Evolutionary conservation across 1,284 basidiomycete genomes (phyloP), one percentile per base, ranked within the genome.

Genomic region (Melanopsichium pennsylvanicum): DNA sequence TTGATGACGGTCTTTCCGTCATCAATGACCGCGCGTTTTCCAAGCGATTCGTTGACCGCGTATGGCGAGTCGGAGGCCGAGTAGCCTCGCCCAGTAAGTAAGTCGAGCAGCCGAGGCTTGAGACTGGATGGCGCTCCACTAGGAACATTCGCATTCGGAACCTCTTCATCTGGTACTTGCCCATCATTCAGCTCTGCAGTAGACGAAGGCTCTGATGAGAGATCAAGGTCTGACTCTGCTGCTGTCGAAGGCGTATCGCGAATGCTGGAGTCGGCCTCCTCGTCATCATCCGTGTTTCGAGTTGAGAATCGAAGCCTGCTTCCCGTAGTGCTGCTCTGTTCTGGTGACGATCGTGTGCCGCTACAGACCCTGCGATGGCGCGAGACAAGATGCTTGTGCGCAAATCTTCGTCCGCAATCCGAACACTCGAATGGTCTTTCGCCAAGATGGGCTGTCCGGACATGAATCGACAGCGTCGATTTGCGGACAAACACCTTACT

Each of bases 381-480:
- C 31, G 61, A 57, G 13, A 64, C 52, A 11, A 68, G 55, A 47
- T 69, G 64, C 50, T 72, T 74, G 57, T 74, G 67, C 5, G 62
- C 72, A 36, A 72, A 72, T 2, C 56, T 37, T 23, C 51, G 56
- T 4, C 54, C 59, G 40, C 72, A 74, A 19, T 48, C 47, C 6
- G 44, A 21, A 35, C 72, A 74, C 12, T 62, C 55, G 36, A 72
- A 72, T 4, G 69, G 64, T 16, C 50, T 45, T 31, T 72, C 69
- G 5, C 72, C 72, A 4, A 69, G 54, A 49, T 74, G 72, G 3
- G 52, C 37, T 9, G 61, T 68, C 10, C 72, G 45, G 6, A 66
- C 51, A 33, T 74, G 72, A 23, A 67, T 56, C 8, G 61, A 61
- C 11, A 72, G 47, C 4, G 63, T 70, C 2, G 52, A 64, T 18